These are phyloP conservation scores for Acrocalymma vagum DNA, from an alignment of 2,329 filamentous ascomycete species.

Conservation along the genomic window DNA sequence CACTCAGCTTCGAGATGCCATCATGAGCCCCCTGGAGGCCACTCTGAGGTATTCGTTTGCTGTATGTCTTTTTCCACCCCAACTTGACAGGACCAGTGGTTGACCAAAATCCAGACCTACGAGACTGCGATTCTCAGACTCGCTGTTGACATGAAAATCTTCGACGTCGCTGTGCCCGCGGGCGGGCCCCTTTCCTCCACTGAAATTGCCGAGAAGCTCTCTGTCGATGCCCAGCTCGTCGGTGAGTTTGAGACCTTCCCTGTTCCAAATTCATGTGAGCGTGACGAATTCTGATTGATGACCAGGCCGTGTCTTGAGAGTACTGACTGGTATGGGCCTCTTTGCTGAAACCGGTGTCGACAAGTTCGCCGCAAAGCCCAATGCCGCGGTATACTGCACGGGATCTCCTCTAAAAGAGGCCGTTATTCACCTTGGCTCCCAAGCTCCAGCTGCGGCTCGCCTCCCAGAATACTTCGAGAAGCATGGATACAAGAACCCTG, in stretches of 20 bases:
- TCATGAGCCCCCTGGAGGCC: too few relatives aligned
- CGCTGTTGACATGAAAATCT: constrained; percentile 22
- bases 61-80: too few relatives aligned
- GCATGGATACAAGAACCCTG: constrained; percentile 33
- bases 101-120: constrained; percentile 11
- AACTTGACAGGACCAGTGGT: too few relatives aligned
- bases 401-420: constrained; percentile 2
- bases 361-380: constrained; percentile 4
- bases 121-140: constrained; percentile 15
- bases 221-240: constrained; percentile 13
- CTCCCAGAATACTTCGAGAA: constrained; percentile 32
- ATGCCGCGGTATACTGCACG: not conserved
- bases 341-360: constrained; percentile 7
- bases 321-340: constrained; percentile 10
- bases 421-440: not conserved
- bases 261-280: too few relatives aligned
- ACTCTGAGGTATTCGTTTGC: too few relatives aligned
- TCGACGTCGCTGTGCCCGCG: constrained; percentile 20
- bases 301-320: constrained; percentile 13
- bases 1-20: too few relatives aligned
- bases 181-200: constrained; percentile 10
- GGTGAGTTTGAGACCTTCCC: constrained; percentile 6
- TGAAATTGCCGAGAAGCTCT: constrained; percentile 16
- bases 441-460: constrained; percentile 7
- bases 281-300: not conserved